A percentile compares a stretch with the other conserved stretches of the same genome.
Evolutionary conservation across 2,329 filamentous ascomycete genomes (phyloP).

Genomic region (Purpureocillium lavendulum): DNA sequence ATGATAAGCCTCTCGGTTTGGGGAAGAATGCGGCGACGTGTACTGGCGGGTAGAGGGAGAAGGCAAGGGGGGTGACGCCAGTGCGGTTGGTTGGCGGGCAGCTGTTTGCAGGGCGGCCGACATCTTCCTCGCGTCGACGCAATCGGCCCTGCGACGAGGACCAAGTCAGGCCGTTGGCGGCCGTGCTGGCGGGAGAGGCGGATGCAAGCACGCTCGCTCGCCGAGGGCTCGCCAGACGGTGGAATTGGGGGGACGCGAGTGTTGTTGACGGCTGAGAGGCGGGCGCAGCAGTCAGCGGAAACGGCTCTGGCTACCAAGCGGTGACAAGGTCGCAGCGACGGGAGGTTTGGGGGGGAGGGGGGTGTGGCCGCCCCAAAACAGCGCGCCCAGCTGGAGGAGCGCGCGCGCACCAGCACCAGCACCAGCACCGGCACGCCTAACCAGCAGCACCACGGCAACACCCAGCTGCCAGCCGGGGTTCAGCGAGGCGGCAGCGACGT

Average conservation of each 20-base stretch:
- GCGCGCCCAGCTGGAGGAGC: too few relatives aligned
- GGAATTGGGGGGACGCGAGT: too few relatives aligned
- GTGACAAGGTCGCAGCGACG: too few relatives aligned
- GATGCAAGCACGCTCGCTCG: not conserved
- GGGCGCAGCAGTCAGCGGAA: not conserved
- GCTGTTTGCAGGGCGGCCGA: conserved; percentile 54
- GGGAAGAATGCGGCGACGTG: conserved; percentile 41
- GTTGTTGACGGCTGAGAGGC: conserved; percentile 8
- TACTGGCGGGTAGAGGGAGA: conserved; percentile 43
- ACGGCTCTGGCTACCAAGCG: not conserved
- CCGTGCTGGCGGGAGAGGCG: not conserved
- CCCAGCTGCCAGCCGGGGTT: too few relatives aligned
- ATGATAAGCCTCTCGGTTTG: conserved; percentile 49
- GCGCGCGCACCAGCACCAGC: too few relatives aligned
- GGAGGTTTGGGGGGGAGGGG: too few relatives aligned
- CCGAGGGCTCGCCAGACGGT: too few relatives aligned
- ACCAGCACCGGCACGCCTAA: too few relatives aligned
- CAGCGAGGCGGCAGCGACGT: too few relatives aligned
- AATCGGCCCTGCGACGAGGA: conserved; percentile 3
- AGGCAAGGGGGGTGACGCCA: conserved; percentile 40
- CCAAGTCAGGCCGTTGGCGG: conserved; percentile 5
- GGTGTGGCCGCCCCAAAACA: too few relatives aligned
- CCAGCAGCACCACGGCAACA: too few relatives aligned
- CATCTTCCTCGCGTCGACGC: conserved; percentile 20
- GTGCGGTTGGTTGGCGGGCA: conserved; percentile 44